Evolutionary conservation across 768 basidiomycete genomes (phyloP), one percentile per base, ranked within the genome.

Genomic region (Amanita fuliginea): DNA sequence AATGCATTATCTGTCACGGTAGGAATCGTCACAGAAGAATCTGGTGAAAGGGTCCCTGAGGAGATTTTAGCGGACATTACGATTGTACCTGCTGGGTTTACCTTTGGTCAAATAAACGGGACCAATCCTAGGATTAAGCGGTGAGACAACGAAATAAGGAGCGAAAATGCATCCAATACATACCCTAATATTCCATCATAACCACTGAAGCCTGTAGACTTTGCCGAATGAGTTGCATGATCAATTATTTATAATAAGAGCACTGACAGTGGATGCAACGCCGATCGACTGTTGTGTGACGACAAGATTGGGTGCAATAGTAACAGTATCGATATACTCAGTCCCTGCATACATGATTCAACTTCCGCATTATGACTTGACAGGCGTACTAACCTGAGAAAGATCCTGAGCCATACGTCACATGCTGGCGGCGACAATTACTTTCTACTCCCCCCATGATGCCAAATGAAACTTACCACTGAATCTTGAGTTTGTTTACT

Each of bases 101-200:
- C 70, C 74, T 42, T 63, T 13, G 1, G 83, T 83, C 39, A 84
- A 66, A 47, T 63, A 69, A 14, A 65, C 62, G n/a, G 83, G 83
- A 21, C 83, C 83, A 51, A 85, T 74, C 14, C 81, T 84, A 39
- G 24, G 19, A 36, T 16, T 1, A 18, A 37, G 6, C n/a, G n/a
- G 36, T 37, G 16, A 37, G n/a, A 5, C 22, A 24, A 24, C 22
- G 22, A 24, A 24, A 13, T 3, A 8, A 19, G 14, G 6, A 37
- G 3, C 2, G 7, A 9, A 16, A 37, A 18, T 36, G 34, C 68
- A 26, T 6, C 24, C 24, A 28, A 28, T 8, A 28, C 28, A 9
- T 61, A 81, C 79, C 82, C 81, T 18, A 84, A 53, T 53, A 85
- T 83, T 8, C 82, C 82, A 55, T 84, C 83, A 19, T 76, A 67